These are phyloP conservation scores for Malassezia cuniculi DNA, from an alignment of 1,284 basidiomycete genomes.

Conservation along the genomic window DNA sequence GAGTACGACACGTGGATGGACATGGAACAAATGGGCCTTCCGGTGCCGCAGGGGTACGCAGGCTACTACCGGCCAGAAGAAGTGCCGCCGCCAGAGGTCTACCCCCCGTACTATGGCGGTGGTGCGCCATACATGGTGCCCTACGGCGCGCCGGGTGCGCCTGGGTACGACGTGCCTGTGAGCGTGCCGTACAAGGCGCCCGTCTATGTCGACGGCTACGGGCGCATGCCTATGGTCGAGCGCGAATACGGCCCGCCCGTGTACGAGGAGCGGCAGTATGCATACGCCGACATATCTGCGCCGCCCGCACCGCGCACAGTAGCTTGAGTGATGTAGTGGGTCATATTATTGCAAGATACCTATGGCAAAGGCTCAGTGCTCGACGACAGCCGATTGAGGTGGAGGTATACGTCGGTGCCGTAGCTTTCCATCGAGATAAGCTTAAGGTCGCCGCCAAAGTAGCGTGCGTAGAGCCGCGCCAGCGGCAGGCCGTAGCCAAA, in stretches of 20 bases:
- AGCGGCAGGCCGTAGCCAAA: constrained; percentile 75
- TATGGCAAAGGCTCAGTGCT: constrained; percentile 47
- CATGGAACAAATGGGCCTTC: constrained; percentile 36
- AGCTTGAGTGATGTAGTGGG: too few species aligned
- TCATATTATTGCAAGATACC: too few species aligned
- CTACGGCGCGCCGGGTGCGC: background rate
- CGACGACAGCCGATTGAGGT: constrained; percentile 60
- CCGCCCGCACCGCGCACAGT: too few species aligned
- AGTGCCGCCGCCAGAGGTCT: constrained; percentile 4
- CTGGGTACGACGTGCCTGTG: background rate
- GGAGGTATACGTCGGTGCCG: constrained; percentile 59
- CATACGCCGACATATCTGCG: too few species aligned
- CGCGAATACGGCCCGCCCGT: background rate
- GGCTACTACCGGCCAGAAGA: constrained; percentile 6
- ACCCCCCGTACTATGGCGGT: constrained; percentile 1
- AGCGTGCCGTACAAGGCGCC: background rate
- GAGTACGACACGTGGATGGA: constrained; percentile 38
- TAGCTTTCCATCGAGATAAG: constrained; percentile 80
- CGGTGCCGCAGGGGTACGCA: constrained; percentile 1
- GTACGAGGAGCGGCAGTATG: too few species aligned
- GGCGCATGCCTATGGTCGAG: background rate
- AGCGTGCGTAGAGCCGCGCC: constrained; percentile 79
- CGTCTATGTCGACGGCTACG: background rate
- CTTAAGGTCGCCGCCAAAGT: constrained; percentile 91
- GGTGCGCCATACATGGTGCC: background rate